Evolutionary conservation across 1,139 yeast species (phyloP).

Genomic region (Kurtzmaniella quercitrusa): DNA sequence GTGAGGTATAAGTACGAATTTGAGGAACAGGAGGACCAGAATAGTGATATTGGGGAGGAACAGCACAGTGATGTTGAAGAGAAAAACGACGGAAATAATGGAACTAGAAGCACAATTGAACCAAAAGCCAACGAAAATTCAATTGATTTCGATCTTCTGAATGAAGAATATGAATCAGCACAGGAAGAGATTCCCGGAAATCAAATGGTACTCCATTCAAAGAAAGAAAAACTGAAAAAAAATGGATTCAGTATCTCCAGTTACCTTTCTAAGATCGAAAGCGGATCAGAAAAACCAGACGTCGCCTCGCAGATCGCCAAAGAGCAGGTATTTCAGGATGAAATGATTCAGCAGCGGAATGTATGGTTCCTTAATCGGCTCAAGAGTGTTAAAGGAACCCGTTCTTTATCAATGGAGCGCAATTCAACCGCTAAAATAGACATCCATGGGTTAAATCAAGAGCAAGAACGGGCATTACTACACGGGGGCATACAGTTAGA

Average conservation of each 20-base stretch:
- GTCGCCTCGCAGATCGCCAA: neutral
- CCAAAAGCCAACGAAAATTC: neutral
- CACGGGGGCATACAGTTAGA: slow-evolving; percentile 10
- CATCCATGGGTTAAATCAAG: neutral
- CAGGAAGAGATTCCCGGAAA: neutral
- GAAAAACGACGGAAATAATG: neutral
- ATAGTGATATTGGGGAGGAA: neutral
- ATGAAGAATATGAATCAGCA: neutral
- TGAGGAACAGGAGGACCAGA: slow-evolving; percentile 14
- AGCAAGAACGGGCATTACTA: slow-evolving; percentile 7
- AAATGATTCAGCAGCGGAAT: neutral
- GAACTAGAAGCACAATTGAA: neutral
- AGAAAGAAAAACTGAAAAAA: neutral
- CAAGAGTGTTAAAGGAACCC: neutral
- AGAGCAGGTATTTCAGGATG: neutral
- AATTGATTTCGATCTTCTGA: neutral
- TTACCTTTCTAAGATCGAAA: neutral
- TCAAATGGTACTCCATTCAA: neutral
- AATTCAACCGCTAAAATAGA: slow-evolving; percentile 1
- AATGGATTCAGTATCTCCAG: neutral
- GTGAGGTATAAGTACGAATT: slow-evolving; percentile 20
- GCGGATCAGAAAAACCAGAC: neutral
- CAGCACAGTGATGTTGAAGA: no score
- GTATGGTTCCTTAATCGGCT: neutral
- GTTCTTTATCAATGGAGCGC: neutral